Base-by-base conservation (phyloP, 331 rosid species). In the Quercus lobata region DNA sequence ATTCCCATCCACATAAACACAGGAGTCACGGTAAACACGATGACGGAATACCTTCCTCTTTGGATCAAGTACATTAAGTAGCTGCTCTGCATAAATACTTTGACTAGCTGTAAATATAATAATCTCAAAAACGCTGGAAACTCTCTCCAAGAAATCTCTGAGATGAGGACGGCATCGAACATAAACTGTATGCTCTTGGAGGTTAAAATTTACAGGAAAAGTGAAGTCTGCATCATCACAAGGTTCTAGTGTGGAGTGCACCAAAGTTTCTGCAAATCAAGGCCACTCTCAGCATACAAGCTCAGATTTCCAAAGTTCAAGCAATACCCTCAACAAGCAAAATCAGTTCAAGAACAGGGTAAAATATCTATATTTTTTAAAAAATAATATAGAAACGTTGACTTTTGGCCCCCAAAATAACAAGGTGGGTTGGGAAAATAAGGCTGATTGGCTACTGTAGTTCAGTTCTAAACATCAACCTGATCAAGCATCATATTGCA, bases 101-200 rank as follows among this genome's bases (percentile, higher is more conserved):
- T 96, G 99, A 87, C 99, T 96, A 22, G 99, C 99, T 66, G 99
- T 96, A 87, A 96, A 96, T 77, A 96, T 93, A 72, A 93, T 93
- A 78, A 96, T 93, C 90, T 96, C 99, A 34, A 96, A 96, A 82
- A 79, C 82, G 52, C 69, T 76, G 66, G 94, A 89, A 68, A 88
- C 93, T 63, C 84, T 87, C 72, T 93, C 94, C 63, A 95, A 84
- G 86, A 95, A 96, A 68, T 90, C 97, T 81, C 87, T 86, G 73
- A 96, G 99, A 87, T 96, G 86, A 80, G 99, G 99, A 46, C 98
- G 98, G 83, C 99, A 93, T 69, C 99, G 97, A 35, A 96, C 99
- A 72, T 92, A 92, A 84, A 96, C 98, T 71, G 84, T 90, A 79
- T 93, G 98, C 84, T 96, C 89, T 87, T 96, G 97, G 53, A 78